phyloP scores from a whole-genome alignment of 768 basidiomycete species.

The Tricholoma bakamatsutake region DNA sequence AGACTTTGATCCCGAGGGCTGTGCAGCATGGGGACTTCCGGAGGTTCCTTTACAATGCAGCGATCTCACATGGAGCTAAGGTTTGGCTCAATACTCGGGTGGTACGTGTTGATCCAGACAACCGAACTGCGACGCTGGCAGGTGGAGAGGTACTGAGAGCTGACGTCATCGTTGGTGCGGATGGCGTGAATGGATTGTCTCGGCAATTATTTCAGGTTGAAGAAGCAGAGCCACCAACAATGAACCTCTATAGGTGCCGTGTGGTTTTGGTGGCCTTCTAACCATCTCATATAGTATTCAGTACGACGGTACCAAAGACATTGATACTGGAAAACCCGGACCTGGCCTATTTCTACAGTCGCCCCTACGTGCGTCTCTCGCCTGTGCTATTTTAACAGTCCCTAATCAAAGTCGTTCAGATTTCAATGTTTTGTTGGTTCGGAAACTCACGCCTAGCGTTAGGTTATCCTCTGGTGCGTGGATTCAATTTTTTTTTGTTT shows the following conservation, averaged over 20 bases:
- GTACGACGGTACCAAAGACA: constrained; percentile 35
- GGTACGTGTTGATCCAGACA: constrained; percentile 19
- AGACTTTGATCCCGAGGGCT: background rate
- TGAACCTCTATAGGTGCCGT: constrained; percentile 40
- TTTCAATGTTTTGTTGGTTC: constrained; percentile 29
- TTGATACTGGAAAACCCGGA: constrained; percentile 35
- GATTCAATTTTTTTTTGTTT: background rate
- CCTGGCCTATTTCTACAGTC: constrained; percentile 26
- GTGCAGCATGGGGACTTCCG: constrained; percentile 46
- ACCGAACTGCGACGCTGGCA: constrained; percentile 26
- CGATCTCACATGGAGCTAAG: constrained; percentile 36
- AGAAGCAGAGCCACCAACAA: constrained; percentile 11
- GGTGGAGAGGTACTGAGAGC: constrained; percentile 37
- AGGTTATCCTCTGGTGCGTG: constrained; percentile 26
- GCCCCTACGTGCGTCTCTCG: constrained; percentile 16
- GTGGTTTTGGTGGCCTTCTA: background rate
- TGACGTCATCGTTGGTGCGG: constrained; percentile 54
- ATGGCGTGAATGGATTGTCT: constrained; percentile 39
- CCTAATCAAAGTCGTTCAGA: constrained; percentile 10
- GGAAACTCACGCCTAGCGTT: constrained; percentile 25
- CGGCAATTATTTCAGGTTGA: constrained; percentile 27
- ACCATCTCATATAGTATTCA: constrained; percentile 8
- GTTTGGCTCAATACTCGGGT: constrained; percentile 32
- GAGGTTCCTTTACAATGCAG: constrained; percentile 41
- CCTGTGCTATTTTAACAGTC: background rate